Evolutionary conservation across 1,284 basidiomycete genomes (phyloP).

Genomic region (Ceratobasidium theobromae): DNA sequence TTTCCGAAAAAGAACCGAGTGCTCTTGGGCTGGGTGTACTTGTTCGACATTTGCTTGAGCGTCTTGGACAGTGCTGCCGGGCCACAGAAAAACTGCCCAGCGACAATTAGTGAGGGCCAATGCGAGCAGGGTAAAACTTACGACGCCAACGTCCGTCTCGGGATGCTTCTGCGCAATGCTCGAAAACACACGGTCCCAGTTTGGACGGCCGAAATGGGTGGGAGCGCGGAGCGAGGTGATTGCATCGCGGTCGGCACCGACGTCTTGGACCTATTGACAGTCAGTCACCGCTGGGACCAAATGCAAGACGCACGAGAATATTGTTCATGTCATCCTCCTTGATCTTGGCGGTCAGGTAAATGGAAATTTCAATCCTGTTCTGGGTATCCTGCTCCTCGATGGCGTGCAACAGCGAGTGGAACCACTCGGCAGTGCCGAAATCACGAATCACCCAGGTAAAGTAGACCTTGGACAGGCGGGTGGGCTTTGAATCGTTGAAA

Average conservation of each 20-base stretch:
- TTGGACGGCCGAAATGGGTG: conserved; percentile 92
- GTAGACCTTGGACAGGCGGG: conserved; percentile 60
- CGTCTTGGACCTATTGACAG: conserved; percentile 65
- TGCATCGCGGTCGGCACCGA: conserved; percentile 84
- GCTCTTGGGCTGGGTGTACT: conserved; percentile 77
- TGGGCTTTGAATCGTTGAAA: conserved; percentile 63
- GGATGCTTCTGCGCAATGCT: conserved; percentile 76
- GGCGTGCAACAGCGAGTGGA: conserved; percentile 87
- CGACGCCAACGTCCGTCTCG: conserved; percentile 82
- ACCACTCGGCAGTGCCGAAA: conserved; percentile 85
- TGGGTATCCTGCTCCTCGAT: conserved; percentile 87
- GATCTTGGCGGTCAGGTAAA: conserved; percentile 85
- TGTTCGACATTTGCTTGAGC: conserved; percentile 77
- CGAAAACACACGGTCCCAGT: conserved; percentile 83
- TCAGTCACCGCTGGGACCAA: background rate
- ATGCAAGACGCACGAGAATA: conserved; percentile 61
- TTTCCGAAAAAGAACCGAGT: conserved; percentile 89
- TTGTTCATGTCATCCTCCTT: conserved; percentile 89
- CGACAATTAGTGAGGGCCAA: background rate
- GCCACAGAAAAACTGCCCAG: conserved; percentile 73
- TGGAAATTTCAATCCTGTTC: conserved; percentile 84
- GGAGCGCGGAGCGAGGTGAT: conserved; percentile 82
- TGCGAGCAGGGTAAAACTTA: conserved; percentile 44
- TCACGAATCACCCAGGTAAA: conserved; percentile 89
- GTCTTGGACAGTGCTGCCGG: conserved; percentile 66